phyloP scores from a whole-genome alignment of 495 filamentous ascomycete species.

The Hypoxylon intermedium region DNA sequence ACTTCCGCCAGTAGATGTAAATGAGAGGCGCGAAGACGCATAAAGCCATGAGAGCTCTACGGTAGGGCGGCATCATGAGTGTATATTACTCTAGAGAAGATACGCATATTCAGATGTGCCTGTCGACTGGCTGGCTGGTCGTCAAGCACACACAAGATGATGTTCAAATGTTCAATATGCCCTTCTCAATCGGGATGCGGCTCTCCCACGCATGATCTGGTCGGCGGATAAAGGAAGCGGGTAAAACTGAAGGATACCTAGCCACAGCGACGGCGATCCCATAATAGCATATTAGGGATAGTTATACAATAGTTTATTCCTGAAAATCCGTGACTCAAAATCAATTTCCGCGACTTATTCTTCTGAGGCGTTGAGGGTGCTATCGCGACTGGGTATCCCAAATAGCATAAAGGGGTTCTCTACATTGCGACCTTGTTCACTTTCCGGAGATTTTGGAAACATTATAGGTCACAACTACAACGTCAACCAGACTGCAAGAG shows the following conservation, averaged over 20 bases:
- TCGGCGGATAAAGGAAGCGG: constrained; percentile 24
- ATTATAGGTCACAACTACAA: constrained; percentile 55
- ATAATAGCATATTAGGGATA: no score
- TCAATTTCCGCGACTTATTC: constrained; percentile 31
- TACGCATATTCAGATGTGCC: no score
- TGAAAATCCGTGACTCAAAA: no score
- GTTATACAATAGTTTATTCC: no score
- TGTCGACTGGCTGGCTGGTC: no score
- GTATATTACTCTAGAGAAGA: neutral
- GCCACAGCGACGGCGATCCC: neutral
- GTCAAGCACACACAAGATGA: neutral
- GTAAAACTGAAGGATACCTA: no score
- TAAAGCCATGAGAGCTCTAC: constrained; percentile 10
- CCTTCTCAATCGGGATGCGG: neutral
- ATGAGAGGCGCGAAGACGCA: constrained; percentile 25
- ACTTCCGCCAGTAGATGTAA: constrained; percentile 27
- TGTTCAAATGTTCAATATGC: constrained; percentile 2
- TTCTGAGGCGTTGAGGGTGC: constrained; percentile 60
- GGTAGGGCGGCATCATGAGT: constrained; percentile 19
- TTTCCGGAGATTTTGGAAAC: constrained; percentile 57
- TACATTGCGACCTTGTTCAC: constrained; percentile 61
- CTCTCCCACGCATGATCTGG: neutral
- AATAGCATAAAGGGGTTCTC: constrained; percentile 53
- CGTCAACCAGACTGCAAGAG: constrained; percentile 47
- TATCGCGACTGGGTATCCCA: constrained; percentile 58